Evolutionary conservation across 108 stramenopile genomes (phyloP), one percentile per base, ranked within the genome.

Genomic region (Craspedostauros australis): DNA sequence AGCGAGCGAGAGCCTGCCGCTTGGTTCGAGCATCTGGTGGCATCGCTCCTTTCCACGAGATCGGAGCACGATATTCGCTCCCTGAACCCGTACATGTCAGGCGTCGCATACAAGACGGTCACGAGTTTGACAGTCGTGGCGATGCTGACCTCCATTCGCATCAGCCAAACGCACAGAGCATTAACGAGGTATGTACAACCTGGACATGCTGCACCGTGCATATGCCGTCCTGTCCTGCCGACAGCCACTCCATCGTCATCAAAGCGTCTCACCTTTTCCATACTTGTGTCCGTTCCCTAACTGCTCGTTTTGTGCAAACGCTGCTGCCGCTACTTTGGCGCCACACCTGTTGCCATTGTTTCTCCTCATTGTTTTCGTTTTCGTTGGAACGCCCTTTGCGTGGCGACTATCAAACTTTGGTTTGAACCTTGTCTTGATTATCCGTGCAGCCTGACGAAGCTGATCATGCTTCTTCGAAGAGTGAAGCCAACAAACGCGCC

Each of bases 11-110:
- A 93, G 42, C 91, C 91, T 21, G 70, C 83, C 15, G 82, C 82
- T 4, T 93, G 86, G 86, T 93, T 93, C 59, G 91, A 93, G 60
- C 66, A 86, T 11, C 73, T 94, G 29, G 93, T 94, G 2, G 88
- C 93, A 21, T 87, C 89, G 3, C 87, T 91, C 52, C 70, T 94
- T 9, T 91, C 89, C 0, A 77, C 84, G 5, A 75, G 80, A 8
- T 75, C 87, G 15, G 89, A 91, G 41, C 77, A 77, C 50, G 89
- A 94, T 45, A 86, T 94, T 39, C 73, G 86, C 18, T 86, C 83
- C 31, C 66, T 91, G 26, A 94, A 94, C 43, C 93, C 93, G 2
- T 88, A 91, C 65, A 80, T 91, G 61, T 86, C 85, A 5, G 57
- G 67, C 14, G 57, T 83, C 49, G 86, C 86, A 0, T 87, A 88